These are phyloP conservation scores for Conticribra weissflogii DNA, from an alignment of 108 stramenopile genomes.

Conservation along the genomic window DNA sequence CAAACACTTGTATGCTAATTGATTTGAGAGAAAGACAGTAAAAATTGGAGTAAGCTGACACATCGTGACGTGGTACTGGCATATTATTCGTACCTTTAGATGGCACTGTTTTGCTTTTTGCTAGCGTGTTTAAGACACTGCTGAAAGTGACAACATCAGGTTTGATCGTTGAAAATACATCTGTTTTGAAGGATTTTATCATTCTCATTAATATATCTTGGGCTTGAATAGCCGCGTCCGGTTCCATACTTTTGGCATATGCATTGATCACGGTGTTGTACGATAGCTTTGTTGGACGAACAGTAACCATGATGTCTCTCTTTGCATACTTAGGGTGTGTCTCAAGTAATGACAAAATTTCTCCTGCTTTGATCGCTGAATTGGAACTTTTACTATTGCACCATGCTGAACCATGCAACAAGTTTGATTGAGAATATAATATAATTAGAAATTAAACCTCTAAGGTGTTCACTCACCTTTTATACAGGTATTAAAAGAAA, in stretches of 20 bases:
- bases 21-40: not conserved
- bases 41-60: no score
- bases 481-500: constrained; percentile 68
- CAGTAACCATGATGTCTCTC: constrained; percentile 41
- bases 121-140: constrained; percentile 64
- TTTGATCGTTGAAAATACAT: constrained; percentile 36
- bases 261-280: constrained; percentile 71
- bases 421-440: constrained; percentile 25
- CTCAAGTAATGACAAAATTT: constrained; percentile 58
- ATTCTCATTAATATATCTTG: constrained; percentile 58
- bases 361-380: constrained; percentile 64
- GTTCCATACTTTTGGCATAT: constrained; percentile 51
- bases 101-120: constrained; percentile 60
- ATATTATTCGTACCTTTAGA: constrained; percentile 42
- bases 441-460: constrained; percentile 4
- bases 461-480: constrained; percentile 40
- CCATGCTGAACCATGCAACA: constrained; percentile 66
- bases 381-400: constrained; percentile 51
- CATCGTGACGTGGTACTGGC: no score
- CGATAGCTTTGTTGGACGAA: constrained; percentile 56
- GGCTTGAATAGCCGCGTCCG: constrained; percentile 51
- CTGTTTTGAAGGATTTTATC: constrained; percentile 47
- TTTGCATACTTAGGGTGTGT: constrained; percentile 38
- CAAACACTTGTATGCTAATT: constrained; percentile 39
- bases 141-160: constrained; percentile 70